phyloP scores from a whole-genome alignment of 257 asterid genomes.

The Solanum dulcamara region DNA sequence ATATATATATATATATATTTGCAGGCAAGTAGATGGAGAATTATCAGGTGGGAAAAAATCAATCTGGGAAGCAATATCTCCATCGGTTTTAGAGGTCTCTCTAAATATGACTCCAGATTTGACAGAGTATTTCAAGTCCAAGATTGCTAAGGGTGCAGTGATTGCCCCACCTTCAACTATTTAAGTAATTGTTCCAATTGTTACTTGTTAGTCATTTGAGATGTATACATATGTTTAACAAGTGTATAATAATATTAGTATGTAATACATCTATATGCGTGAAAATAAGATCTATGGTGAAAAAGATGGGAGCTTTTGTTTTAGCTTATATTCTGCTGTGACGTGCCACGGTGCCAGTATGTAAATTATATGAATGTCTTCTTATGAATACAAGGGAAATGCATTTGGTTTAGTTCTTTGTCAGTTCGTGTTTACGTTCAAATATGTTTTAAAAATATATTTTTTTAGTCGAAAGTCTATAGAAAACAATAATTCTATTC shows the following conservation, averaged over 20 bases:
- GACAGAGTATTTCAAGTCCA: constrained; percentile 9
- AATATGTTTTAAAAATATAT: too few relatives aligned
- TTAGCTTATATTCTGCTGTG: too few relatives aligned
- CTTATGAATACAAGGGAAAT: too few relatives aligned
- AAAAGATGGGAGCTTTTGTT: too few relatives aligned
- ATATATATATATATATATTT: neutral
- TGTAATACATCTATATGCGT: neutral
- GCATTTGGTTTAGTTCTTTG: too few relatives aligned
- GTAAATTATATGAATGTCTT: too few relatives aligned
- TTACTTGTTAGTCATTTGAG: neutral
- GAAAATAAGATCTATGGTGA: neutral
- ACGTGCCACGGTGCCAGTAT: too few relatives aligned
- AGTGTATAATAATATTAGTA: neutral
- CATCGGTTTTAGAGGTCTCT: constrained; percentile 21
- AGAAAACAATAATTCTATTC: too few relatives aligned
- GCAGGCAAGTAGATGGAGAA: constrained; percentile 14
- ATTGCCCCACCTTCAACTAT: neutral
- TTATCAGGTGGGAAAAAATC: constrained; percentile 17
- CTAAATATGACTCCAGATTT: constrained; percentile 11
- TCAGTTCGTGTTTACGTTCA: too few relatives aligned
- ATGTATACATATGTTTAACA: neutral
- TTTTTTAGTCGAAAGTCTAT: too few relatives aligned
- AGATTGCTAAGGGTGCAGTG: neutral
- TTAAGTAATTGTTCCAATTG: neutral
- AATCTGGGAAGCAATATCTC: constrained; percentile 16